Conservation (phyloP, 495 filamentous ascomycete genomes). For the Schizothecium vesticola region DNA sequence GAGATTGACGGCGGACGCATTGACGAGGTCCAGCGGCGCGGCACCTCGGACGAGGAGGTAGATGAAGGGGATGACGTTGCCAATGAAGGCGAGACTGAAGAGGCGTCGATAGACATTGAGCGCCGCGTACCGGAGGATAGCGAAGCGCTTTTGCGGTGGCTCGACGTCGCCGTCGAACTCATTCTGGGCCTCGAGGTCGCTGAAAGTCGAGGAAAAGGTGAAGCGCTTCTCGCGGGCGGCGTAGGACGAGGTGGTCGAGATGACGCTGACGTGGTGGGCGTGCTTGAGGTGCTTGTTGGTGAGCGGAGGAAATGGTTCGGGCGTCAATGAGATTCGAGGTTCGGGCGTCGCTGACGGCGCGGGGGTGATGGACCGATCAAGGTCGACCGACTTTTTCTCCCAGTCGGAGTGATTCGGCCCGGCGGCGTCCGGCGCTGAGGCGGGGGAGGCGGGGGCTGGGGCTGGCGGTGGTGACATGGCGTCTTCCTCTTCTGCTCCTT, state of each 20-base stretch:
- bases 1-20: conserved; percentile 42
- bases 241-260: neutral
- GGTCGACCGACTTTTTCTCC: neutral
- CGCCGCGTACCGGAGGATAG: conserved; percentile 25
- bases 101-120: conserved; percentile 32
- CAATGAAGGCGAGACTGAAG: conserved; percentile 28
- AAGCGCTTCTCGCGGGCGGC: neutral
- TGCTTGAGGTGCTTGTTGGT: neutral
- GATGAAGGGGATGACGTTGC: conserved; percentile 29
- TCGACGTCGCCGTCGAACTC: conserved; percentile 10
- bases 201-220: conserved; percentile 2
- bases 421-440: neutral
- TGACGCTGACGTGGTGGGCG: neutral
- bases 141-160: conserved; percentile 20
- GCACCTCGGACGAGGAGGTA: conserved; percentile 22
- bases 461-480: neutral
- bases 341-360: neutral
- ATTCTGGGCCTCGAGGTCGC: conserved; percentile 23
- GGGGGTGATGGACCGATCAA: neutral
- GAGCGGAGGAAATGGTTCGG: neutral
- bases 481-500: neutral
- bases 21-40: conserved; percentile 25
- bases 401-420: neutral
- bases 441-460: neutral
- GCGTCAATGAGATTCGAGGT: neutral